These are phyloP conservation scores for Rhodotorula sp. DNA, from an alignment of 1,284 basidiomycete genomes.

Conservation along the genomic window DNA sequence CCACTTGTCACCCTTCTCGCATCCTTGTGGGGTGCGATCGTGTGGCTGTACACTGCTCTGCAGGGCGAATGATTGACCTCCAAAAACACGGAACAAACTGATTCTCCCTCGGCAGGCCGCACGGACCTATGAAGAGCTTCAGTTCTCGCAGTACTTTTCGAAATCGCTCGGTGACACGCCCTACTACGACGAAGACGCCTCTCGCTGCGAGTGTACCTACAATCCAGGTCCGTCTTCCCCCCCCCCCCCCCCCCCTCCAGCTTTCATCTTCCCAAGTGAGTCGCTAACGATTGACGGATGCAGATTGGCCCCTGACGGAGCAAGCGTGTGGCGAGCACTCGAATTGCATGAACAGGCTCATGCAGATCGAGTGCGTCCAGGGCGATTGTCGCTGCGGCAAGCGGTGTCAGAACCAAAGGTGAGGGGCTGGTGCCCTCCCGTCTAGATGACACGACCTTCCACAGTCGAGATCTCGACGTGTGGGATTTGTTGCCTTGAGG, in stretches of 20 bases:
- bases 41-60: too few relatives aligned
- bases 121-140: conserved; percentile 69
- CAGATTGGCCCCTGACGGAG: conserved; percentile 58
- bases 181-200: conserved; percentile 75
- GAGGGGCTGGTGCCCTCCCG: conserved; percentile 42
- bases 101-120: conserved; percentile 55
- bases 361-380: conserved; percentile 90
- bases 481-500: background rate
- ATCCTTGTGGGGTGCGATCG: background rate
- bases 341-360: conserved; percentile 95
- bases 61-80: background rate
- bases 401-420: conserved; percentile 92
- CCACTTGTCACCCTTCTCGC: background rate
- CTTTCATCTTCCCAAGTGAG: too few relatives aligned
- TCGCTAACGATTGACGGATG: too few relatives aligned
- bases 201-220: conserved; percentile 87
- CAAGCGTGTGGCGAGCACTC: conserved; percentile 82
- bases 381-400: conserved; percentile 80
- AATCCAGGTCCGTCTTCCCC: conserved; percentile 65
- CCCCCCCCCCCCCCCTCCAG: too few relatives aligned
- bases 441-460: background rate
- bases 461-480: background rate
- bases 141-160: conserved; percentile 81
- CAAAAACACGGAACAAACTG: background rate
- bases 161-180: conserved; percentile 65